Evolutionary conservation across 2,329 filamentous ascomycete genomes (phyloP), one percentile per base, ranked within the genome.

Genomic region (Clarireedia homoeocarpa): DNA sequence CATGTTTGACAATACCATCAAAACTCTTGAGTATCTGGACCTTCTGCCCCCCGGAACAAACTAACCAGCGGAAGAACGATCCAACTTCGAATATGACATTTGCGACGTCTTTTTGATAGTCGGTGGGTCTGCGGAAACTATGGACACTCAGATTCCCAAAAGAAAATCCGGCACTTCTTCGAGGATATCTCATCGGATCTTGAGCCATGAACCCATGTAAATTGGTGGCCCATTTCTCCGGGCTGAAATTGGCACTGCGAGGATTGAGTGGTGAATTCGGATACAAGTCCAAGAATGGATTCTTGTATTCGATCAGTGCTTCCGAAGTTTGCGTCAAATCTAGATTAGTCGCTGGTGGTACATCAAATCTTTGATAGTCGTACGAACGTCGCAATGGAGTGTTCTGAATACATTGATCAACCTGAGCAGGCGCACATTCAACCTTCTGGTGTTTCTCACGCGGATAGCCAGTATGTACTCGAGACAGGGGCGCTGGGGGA

Each of bases 71-170:
- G 1, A 70, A 64, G 15, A 74, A 51, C 14, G 72, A 72, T 3
- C 72, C 70, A 0, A 69, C 65, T 47, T 80, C 77, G 0, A 85
- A 68, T 75, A 77, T 78, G 53, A 84, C 70, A 64, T 85, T 86
- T 59, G 70, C 72, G 5, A 86, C 81, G 64, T 82, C 78, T 68
- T 83, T 84, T 67, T 89, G 85, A 69, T 85, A 89, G 67, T 89
- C 85, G 1, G 84, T 87, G 0, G 81, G 75, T 42, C 78, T 79
- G 46, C 85, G 85, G 63, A 78, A 88, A 42, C 85, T 85, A 65
- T 83, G 82, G 5, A 88, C 83, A 58, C 81, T 87, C 55, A 89
- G 73, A 65, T 88, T 78, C 69, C 81, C 79, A 72, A 85, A 89
- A 51, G 78, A 76, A 46, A 89, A 75, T 48, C 86, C 85, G 0